phyloP scores from a whole-genome alignment of 73 alveolate species.

The Urostyla sp. region DNA sequence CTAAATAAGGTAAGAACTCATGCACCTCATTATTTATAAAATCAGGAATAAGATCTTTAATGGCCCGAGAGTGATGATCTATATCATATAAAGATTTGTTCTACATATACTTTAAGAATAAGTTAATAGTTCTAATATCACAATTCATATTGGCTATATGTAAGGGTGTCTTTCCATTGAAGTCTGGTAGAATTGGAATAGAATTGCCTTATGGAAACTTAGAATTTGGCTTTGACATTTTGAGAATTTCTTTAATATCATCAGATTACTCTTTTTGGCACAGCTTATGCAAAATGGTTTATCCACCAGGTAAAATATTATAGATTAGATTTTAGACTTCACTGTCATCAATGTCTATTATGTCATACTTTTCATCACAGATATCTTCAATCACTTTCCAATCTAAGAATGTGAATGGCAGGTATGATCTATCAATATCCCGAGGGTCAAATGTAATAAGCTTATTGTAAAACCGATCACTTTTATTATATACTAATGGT shows the following conservation, averaged over 20 bases:
- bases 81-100: constrained; percentile 3
- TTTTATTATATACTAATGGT: too few relatives aligned
- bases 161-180: constrained; percentile 26
- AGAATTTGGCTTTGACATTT: background rate
- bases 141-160: background rate
- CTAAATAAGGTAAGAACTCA: background rate
- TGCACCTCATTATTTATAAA: background rate
- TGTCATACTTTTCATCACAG: background rate
- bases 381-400: constrained; percentile 45
- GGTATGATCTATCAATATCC: too few relatives aligned
- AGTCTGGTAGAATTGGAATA: constrained; percentile 28
- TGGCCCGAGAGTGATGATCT: constrained; percentile 50
- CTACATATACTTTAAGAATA: constrained; percentile 16
- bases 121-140: constrained; percentile 35
- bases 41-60: background rate
- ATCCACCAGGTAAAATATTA: constrained; percentile 43
- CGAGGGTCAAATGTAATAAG: too few relatives aligned
- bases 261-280: background rate
- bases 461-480: too few relatives aligned
- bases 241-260: background rate
- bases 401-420: constrained; percentile 43
- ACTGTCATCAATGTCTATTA: constrained; percentile 4
- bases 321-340: background rate
- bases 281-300: constrained; percentile 15
- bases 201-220: too few relatives aligned